Evolutionary conservation across 306 rosid genomes (phyloP), one percentile per base, ranked within the genome.

Genomic region (Begonia fuchsioides): DNA sequence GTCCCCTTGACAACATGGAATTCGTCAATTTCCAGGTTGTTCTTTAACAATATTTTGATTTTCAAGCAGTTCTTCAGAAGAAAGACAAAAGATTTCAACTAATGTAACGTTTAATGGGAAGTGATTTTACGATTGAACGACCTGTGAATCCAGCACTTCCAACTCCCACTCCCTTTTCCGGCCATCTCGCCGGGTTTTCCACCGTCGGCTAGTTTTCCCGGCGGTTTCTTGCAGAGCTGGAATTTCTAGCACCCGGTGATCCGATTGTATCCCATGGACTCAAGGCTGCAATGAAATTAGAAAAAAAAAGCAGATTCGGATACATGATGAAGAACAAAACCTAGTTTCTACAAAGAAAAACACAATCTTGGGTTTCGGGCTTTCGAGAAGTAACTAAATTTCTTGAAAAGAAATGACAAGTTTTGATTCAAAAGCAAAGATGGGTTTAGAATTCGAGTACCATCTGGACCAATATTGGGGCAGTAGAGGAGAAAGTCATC

Each of bases 81-180:
- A 8, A 26, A 26, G 7, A 26, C 8, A 26, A 26, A 26, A 8
- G n/a, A n/a, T 2, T 26, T 26, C 5, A 26, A 26, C 35, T 26
- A 26, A 26, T 5, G 5, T 26, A 6, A 8, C 0, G 35, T 26
- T 73, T 62, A 84, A 57, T 85, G 98, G 54, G 92, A 68, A 47
- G 79, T 72, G 55, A 90, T 58, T 60, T 77, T 90, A 15, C 70
- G 58, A 68, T 59, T 90, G 55, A 74, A 74, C 39, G 95, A 76
- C 74, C 77, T 90, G 46, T 90, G 79, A 67, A 90, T 69, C 95
- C 98, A 85, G 38, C 87, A 43, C 77, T 69, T 90, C 92, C 87
- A 90, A 44, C 80, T 77, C 52, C 86, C 92, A 52, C 50, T 49
- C 8, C 82, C 73, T 64, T 76, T 85, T 50, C 74, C 69, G 48